Conservation (phyloP, 768 basidiomycete genomes). For the Lanmaoa rubissima region DNA sequence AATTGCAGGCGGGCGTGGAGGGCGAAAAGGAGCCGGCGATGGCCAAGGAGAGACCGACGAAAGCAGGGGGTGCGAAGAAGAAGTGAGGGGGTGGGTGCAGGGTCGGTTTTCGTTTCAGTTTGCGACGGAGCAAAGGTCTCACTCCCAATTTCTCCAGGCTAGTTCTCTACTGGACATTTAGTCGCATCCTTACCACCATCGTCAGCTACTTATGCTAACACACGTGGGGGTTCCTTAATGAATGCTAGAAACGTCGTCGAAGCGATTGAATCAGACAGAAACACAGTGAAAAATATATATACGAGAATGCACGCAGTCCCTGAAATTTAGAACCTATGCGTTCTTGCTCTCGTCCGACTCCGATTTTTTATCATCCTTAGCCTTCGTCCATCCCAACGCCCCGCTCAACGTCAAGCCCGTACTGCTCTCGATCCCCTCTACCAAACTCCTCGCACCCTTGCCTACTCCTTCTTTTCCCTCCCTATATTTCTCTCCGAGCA, state of each 20-base stretch:
- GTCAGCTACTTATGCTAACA: not conserved
- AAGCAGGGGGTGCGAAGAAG: conserved; percentile 16
- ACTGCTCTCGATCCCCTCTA: conserved; percentile 58
- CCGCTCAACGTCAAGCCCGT: conserved; percentile 76
- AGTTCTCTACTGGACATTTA: not conserved
- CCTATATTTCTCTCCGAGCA: conserved; percentile 49
- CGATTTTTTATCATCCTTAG: conserved; percentile 11
- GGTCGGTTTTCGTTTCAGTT: not conserved
- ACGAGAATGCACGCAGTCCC: not conserved
- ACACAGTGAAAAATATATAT: conserved; percentile 2
- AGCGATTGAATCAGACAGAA: not conserved
- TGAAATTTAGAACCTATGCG: conserved; percentile 9
- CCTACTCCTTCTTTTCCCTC: conserved; percentile 45
- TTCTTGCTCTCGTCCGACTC: conserved; percentile 14
- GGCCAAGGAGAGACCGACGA: conserved; percentile 21
- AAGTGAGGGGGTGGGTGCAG: conserved; percentile 7
- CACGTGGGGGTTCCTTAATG: not conserved
- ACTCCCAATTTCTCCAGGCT: not conserved
- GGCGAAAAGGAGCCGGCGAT: conserved; percentile 29
- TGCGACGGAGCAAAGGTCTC: not conserved
- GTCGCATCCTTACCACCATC: not conserved
- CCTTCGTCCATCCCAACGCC: conserved; percentile 46
- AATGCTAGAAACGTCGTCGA: not conserved
- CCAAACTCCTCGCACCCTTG: conserved; percentile 43
- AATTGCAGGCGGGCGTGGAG: conserved; percentile 26